Evolutionary conservation across 352 stramenopile species (phyloP), one percentile per base, ranked within the genome.

Genomic region (Stephanocyclus meneghinianus): DNA sequence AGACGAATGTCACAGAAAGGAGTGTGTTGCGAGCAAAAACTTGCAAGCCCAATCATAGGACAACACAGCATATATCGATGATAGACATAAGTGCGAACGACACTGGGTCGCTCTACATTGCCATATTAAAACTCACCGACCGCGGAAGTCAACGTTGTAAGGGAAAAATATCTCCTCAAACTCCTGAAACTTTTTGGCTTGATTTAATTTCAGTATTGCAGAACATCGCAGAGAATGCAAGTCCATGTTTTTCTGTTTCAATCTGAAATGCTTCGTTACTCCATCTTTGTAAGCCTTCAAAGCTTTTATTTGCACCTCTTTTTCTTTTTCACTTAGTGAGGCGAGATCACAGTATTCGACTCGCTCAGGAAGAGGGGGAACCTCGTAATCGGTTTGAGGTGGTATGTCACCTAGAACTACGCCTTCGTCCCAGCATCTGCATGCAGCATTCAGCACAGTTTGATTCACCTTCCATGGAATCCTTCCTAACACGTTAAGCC

Each of bases 121-220:
- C 35, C 3, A 4, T 8, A 4, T 9, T 40, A 40, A 40, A 40
- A 40, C 35, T 40, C 35, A 40, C 35, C 98, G 91, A 40, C 98
- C 97, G 44, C 97, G 93, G 87, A 99, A 99, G 80, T 99, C 98
- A 86, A 99, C 94, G 87, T 99, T 99, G 91, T 99, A 98, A 45
- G 97, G 97, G 80, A 98, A 99, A 88, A 98, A 99, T 29, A 99
- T 94, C 71, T 94, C 93, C 15, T 97, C 91, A 83, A 98, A 97
- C 72, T 99, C 91, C 83, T 96, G 93, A 84, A 99, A 98, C 68
- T 98, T 93, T 60, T 98, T 89, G 0, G 96, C 96, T 68, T 98
- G 95, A 68, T 97, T 94, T 13, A 99, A 83, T 87, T 99, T 99
- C 71, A 98, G 94, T 42, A 95, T 88, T 29, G 95, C 95, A 79